Evolutionary conservation across 768 basidiomycete genomes (phyloP).

Genomic region (Leccinum variicolor): DNA sequence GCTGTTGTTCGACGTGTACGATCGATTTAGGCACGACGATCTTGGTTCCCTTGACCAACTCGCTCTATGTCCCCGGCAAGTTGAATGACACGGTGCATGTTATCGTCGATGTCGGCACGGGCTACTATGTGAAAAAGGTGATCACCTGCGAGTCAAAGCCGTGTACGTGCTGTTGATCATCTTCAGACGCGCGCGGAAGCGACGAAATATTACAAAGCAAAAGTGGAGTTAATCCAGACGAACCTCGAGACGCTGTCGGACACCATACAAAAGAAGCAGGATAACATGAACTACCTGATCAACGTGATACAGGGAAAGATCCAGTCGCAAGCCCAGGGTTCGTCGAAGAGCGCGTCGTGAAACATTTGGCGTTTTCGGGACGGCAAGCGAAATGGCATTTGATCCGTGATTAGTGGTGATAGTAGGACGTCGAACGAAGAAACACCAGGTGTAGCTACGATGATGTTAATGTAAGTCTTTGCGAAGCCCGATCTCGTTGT

Average conservation of each 20-base stretch:
- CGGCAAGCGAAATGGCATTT: not conserved
- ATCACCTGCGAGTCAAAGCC: constrained; percentile 7
- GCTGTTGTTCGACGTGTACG: not conserved
- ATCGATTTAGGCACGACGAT: constrained; percentile 69
- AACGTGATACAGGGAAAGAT: constrained; percentile 70
- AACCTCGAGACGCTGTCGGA: constrained; percentile 88
- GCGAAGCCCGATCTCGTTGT: not conserved
- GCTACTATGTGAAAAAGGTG: constrained; percentile 96
- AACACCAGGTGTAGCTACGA: not conserved
- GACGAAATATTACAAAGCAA: constrained; percentile 72
- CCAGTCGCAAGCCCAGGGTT: constrained; percentile 23
- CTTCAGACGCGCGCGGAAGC: constrained; percentile 80
- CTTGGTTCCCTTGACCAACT: constrained; percentile 90
- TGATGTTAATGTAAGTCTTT: not conserved
- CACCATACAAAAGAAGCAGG: constrained; percentile 87
- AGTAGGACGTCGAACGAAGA: not conserved
- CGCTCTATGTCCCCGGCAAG: constrained; percentile 92
- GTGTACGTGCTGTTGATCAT: constrained; percentile 1
- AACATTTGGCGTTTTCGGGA: not conserved
- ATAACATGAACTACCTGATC: constrained; percentile 75
- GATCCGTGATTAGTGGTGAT: not conserved
- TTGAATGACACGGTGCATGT: constrained; percentile 81
- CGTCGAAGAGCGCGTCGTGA: constrained; percentile 23
- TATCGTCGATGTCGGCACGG: constrained; percentile 93
- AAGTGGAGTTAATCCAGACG: constrained; percentile 75